Conservation (phyloP, 306 rosid genomes). For the Bauhinia variegata region DNA sequence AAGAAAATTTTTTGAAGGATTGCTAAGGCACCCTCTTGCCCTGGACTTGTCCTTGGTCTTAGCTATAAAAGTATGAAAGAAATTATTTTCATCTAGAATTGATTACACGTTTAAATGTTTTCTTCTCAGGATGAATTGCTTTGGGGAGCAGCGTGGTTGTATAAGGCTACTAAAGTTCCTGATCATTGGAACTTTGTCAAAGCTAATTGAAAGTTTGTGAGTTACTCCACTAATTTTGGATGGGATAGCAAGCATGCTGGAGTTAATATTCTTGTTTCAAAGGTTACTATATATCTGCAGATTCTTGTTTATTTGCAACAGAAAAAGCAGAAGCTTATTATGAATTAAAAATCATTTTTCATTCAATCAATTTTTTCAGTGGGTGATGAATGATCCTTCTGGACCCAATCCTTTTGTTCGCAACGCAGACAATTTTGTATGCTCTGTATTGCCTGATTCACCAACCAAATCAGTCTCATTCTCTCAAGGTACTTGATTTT, state of each 20-base stretch:
- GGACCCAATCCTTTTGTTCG: conserved; percentile 28
- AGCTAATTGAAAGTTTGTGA: conserved; percentile 25
- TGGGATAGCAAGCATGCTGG: conserved; percentile 61
- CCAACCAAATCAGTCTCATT: conserved; percentile 37
- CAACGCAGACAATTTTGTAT: conserved; percentile 46
- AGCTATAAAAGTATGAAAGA: no score
- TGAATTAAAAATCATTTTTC: not conserved
- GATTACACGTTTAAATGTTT: no score
- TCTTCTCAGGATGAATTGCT: no score
- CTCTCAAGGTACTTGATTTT: conserved; percentile 38
- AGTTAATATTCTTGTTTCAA: no score
- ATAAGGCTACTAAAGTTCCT: conserved; percentile 32
- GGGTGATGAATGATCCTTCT: conserved; percentile 38
- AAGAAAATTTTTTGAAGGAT: no score
- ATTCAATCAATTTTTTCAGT: conserved; percentile 31
- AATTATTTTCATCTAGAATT: no score
- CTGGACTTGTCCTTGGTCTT: no score
- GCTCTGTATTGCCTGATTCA: conserved; percentile 52
- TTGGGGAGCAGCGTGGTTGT: conserved; percentile 65
- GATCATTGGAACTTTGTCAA: conserved; percentile 40
- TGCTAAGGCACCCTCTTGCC: no score
- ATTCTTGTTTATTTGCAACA: not conserved
- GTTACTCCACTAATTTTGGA: conserved; percentile 61
- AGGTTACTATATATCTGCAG: conserved; percentile 31
- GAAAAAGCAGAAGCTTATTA: no score